phyloP scores from a whole-genome alignment of 768 basidiomycete genomes.

The Podaxis pistillaris region DNA sequence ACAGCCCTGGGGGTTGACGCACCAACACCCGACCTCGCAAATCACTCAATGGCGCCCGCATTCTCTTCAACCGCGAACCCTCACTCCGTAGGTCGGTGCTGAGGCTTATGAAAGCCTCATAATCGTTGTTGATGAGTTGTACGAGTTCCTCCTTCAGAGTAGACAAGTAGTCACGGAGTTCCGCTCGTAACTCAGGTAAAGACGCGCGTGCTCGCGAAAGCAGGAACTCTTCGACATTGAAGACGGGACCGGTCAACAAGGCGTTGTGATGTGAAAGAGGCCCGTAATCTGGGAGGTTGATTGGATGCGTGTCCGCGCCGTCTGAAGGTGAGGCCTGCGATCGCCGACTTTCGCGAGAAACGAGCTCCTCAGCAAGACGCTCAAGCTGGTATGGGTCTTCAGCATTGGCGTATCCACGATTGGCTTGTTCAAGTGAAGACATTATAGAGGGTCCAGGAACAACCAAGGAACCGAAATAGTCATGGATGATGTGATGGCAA shows the following conservation, averaged over 20 bases:
- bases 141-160: constrained; percentile 91
- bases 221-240: constrained; percentile 85
- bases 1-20: constrained; percentile 26
- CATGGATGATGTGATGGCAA: neutral
- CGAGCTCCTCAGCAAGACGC: constrained; percentile 72
- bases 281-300: constrained; percentile 58
- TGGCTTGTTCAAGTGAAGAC: neutral
- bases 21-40: constrained; percentile 71
- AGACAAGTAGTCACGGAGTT: constrained; percentile 83
- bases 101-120: constrained; percentile 95
- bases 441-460: neutral
- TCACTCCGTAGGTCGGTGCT: constrained; percentile 92
- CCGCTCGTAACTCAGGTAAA: constrained; percentile 81
- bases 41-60: constrained; percentile 66
- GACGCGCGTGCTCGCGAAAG: constrained; percentile 83
- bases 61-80: constrained; percentile 61
- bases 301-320: constrained; percentile 22
- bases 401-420: neutral
- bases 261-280: constrained; percentile 83
- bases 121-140: constrained; percentile 95
- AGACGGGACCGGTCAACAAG: constrained; percentile 63
- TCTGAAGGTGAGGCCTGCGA: constrained; percentile 11
- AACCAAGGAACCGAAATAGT: neutral
- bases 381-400: constrained; percentile 66
- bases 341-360: constrained; percentile 41